phyloP scores from a whole-genome alignment of 768 basidiomycete genomes.

The Gymnopilus junonius region DNA sequence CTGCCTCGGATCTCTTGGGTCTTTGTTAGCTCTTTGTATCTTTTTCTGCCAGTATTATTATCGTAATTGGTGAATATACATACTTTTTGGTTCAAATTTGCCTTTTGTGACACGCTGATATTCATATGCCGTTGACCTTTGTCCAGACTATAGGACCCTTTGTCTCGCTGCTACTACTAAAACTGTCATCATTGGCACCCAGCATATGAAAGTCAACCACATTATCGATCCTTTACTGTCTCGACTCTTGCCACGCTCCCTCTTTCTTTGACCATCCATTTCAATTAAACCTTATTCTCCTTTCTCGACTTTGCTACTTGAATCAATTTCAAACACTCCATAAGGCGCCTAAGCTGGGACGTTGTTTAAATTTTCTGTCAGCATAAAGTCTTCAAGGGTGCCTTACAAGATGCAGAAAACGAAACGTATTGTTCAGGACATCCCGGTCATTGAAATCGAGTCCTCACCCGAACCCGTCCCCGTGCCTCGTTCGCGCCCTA shows the following conservation, averaged over 20 bases:
- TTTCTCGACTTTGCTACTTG: neutral
- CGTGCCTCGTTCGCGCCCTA: neutral
- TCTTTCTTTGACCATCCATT: neutral
- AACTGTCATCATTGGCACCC: neutral
- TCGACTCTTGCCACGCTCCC: neutral
- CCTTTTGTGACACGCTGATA: no score
- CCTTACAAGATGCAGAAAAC: neutral
- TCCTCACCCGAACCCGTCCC: constrained; percentile 17
- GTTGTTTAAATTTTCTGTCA: neutral
- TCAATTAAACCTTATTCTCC: neutral
- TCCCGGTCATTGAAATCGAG: constrained; percentile 13
- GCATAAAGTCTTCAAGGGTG: neutral
- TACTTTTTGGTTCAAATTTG: neutral
- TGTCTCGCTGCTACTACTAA: no score
- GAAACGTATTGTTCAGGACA: neutral
- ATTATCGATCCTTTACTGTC: neutral
- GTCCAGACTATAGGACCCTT: no score
- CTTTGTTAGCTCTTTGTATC: neutral
- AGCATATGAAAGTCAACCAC: neutral
- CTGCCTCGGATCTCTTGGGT: neutral
- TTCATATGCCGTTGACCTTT: no score
- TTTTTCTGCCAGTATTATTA: neutral
- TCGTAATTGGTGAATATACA: neutral
- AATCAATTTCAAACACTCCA: neutral
- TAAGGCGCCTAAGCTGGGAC: neutral